Evolutionary conservation across 768 basidiomycete species (phyloP).

Genomic region (Kwoniella europaea): DNA sequence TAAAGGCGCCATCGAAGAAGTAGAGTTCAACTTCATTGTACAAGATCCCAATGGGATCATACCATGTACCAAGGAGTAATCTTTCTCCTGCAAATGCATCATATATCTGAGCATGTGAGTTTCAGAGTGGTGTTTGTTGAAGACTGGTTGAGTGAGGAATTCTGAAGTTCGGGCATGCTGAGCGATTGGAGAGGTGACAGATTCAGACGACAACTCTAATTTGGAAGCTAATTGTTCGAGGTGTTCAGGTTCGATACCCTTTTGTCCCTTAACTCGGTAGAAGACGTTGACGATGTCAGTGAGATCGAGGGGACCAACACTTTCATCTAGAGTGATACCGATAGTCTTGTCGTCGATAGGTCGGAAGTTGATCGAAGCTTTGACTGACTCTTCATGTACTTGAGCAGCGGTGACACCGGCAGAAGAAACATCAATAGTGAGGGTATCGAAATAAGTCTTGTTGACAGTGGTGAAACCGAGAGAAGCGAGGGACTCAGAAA

Average conservation of each 20-base stretch:
- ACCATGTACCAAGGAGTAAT: conserved; percentile 89
- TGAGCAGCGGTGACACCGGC: conserved; percentile 62
- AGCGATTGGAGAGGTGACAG: conserved; percentile 63
- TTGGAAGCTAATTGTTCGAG: conserved; percentile 60
- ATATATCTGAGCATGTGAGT: conserved; percentile 99
- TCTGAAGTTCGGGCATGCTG: conserved; percentile 62
- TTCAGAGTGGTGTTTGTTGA: conserved; percentile 96
- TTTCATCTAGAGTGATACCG: conserved; percentile 92
- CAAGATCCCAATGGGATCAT: conserved; percentile 97
- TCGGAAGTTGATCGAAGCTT: conserved; percentile 81
- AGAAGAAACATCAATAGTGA: conserved; percentile 67
- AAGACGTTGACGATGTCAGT: conserved; percentile 81
- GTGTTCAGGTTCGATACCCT: conserved; percentile 48
- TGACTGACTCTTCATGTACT: conserved; percentile 72
- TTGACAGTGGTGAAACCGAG: conserved; percentile 78
- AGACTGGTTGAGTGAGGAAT: conserved; percentile 84
- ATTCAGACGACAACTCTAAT: conserved; percentile 54
- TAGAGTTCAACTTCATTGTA: conserved; percentile 98
- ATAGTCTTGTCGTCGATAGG: conserved; percentile 73
- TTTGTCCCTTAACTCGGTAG: conserved; percentile 63
- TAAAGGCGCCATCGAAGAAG: conserved; percentile 94
- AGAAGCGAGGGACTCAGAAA: conserved; percentile 69
- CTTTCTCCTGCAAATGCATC: conserved; percentile 89
- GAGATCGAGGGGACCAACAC: conserved; percentile 75
- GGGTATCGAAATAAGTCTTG: conserved; percentile 81